Evolutionary conservation across 225 moss, liverwort and hornwort species (phyloP).

Genomic region (Anthoceros angustus): DNA sequence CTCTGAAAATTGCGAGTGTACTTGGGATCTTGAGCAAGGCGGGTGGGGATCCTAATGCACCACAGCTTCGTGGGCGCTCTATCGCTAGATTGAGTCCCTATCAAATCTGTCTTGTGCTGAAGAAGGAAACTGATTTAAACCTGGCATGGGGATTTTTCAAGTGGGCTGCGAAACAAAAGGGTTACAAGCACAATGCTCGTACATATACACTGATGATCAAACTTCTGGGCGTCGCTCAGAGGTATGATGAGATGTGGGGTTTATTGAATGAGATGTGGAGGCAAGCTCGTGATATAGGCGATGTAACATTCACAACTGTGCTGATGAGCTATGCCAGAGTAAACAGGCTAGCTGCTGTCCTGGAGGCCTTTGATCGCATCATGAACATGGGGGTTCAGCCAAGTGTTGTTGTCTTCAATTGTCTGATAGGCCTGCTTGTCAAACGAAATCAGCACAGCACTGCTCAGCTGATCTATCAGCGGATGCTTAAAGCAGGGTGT

Average conservation of each 20-base stretch:
- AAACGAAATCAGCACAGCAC: slow-evolving; percentile 24
- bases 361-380: slow-evolving; percentile 27
- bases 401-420: slow-evolving; percentile 29
- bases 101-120: slow-evolving; percentile 38
- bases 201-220: slow-evolving; percentile 38
- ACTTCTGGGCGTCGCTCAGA: slow-evolving; percentile 32
- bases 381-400: slow-evolving; percentile 27
- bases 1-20: background rate
- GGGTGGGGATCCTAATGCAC: background rate
- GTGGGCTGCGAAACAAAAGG: slow-evolving; percentile 21
- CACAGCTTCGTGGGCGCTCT: background rate
- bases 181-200: slow-evolving; percentile 42
- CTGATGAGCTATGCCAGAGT: slow-evolving; percentile 44
- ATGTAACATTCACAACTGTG: slow-evolving; percentile 40
- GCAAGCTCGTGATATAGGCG: slow-evolving; percentile 19
- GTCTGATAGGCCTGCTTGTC: slow-evolving; percentile 36
- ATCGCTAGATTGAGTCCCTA: slow-evolving; percentile 18
- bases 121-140: slow-evolving; percentile 34
- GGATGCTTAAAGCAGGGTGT: slow-evolving; percentile 32
- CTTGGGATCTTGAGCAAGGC: background rate
- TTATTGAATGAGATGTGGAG: slow-evolving; percentile 22
- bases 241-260: slow-evolving; percentile 23
- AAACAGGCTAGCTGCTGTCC: slow-evolving; percentile 41
- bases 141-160: slow-evolving; percentile 35
- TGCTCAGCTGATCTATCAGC: slow-evolving; percentile 22